These are phyloP conservation scores for Epichloe scottii DNA, from an alignment of 2,329 filamentous ascomycete species.

Conservation along the genomic window DNA sequence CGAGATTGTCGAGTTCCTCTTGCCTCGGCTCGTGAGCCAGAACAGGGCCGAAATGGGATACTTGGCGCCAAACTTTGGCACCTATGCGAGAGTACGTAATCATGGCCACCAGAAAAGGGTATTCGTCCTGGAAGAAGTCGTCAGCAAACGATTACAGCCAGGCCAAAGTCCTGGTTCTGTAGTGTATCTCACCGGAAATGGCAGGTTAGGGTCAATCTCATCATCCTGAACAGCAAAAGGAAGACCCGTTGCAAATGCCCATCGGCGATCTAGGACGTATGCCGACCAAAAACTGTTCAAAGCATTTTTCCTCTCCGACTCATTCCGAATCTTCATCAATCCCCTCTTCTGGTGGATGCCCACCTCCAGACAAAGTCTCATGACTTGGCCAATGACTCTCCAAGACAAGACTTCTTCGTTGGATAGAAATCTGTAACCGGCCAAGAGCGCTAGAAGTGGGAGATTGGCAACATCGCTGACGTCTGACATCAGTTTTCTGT, in stretches of 20 bases:
- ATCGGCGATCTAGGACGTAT: slow-evolving; percentile 73
- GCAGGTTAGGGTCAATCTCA: slow-evolving; percentile 69
- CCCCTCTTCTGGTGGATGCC: slow-evolving; percentile 73
- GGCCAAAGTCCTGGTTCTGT: background rate
- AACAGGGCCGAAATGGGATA: slow-evolving; percentile 52
- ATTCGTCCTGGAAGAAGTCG: slow-evolving; percentile 26
- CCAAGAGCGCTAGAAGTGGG: slow-evolving; percentile 38
- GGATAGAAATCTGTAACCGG: slow-evolving; percentile 67
- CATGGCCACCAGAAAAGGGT: slow-evolving; percentile 72
- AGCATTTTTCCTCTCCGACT: slow-evolving; percentile 54
- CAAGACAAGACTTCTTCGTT: slow-evolving; percentile 81
- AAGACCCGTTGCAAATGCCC: slow-evolving; percentile 82
- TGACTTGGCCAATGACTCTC: slow-evolving; percentile 73
- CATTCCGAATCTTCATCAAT: slow-evolving; percentile 54
- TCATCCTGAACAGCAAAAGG: slow-evolving; percentile 77
- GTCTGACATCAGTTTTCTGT: slow-evolving; percentile 50
- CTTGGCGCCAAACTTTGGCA: slow-evolving; percentile 76
- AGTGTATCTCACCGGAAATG: slow-evolving; percentile 53
- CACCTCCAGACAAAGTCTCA: slow-evolving; percentile 66
- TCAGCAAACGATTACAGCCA: background rate
- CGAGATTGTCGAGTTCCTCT: slow-evolving; percentile 67
- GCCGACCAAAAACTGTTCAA: slow-evolving; percentile 75
- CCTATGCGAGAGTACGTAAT: slow-evolving; percentile 71
- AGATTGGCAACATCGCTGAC: slow-evolving; percentile 33
- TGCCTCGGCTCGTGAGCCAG: slow-evolving; percentile 53